Percentiles rank a stretch among this genome's conserved stretches.
Conservation (phyloP, 2,329 filamentous ascomycete genomes). For the Paecilomyces dactylethromorphus region DNA sequence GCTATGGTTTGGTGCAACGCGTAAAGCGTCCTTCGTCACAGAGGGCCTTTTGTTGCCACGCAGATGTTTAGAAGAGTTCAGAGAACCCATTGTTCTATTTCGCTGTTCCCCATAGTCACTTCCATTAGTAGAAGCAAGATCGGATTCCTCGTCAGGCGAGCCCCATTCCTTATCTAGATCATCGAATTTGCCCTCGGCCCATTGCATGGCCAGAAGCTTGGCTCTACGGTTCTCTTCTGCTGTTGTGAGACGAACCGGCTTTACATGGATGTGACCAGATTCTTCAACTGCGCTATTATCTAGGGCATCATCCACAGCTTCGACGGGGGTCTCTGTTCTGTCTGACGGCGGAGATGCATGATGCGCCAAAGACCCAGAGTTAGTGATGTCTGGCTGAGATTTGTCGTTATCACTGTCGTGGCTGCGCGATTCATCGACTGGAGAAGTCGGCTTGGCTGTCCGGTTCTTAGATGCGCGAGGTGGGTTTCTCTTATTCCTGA, state of each 20-base stretch:
- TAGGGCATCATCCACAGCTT: neutral
- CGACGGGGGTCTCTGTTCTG: neutral
- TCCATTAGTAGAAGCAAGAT: no score
- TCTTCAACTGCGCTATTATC: neutral
- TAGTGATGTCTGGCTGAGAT: neutral
- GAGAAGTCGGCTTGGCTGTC: neutral
- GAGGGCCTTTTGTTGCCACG: no score
- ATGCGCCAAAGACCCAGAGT: neutral
- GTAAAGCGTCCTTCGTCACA: neutral
- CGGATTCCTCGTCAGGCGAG: no score
- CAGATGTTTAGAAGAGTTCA: no score
- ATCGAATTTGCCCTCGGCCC: constrained; percentile 18
- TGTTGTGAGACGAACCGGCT: constrained; percentile 7
- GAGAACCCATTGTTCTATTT: no score
- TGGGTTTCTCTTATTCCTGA: neutral
- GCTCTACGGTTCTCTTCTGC: constrained; percentile 24
- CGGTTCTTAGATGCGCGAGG: neutral
- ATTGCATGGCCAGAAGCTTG: constrained; percentile 25
- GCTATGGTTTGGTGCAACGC: neutral
- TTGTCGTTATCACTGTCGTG: neutral
- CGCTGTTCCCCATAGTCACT: no score
- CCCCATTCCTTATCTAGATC: constrained; percentile 9
- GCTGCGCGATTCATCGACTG: neutral
- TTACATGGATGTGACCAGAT: neutral
- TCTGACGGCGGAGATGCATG: neutral